These are phyloP conservation scores for Silene noctiflora DNA, from an alignment of 179 eudicot genomes.

Conservation along the genomic window DNA sequence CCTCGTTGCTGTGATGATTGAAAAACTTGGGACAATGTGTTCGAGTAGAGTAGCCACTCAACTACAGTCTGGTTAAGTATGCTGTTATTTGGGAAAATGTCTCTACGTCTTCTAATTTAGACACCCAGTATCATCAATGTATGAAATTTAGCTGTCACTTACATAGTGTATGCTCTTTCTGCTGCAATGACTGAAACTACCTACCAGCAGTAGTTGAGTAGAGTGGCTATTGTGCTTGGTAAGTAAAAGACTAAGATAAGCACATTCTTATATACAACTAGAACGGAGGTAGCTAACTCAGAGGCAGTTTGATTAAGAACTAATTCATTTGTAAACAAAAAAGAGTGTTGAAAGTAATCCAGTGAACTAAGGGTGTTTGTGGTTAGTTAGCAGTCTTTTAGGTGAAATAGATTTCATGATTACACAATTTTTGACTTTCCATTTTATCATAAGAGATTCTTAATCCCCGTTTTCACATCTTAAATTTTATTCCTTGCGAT, in stretches of 20 bases:
- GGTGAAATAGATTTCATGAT: neutral
- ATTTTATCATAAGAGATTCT: slow-evolving; percentile 1
- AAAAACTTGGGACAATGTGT: no score
- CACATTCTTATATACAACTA: neutral
- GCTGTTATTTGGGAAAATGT: neutral
- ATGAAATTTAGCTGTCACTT: no score
- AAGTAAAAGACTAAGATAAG: neutral
- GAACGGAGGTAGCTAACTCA: neutral
- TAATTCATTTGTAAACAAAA: neutral
- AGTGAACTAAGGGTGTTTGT: neutral
- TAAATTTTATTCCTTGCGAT: neutral
- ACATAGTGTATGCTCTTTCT: neutral
- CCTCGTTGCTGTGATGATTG: no score
- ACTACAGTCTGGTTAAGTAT: neutral
- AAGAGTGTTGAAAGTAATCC: no score
- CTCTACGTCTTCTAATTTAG: neutral
- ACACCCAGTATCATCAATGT: no score
- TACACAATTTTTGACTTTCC: neutral
- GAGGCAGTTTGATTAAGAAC: neutral
- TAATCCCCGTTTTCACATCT: neutral
- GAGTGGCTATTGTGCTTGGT: neutral
- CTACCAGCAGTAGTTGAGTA: neutral
- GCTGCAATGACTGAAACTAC: neutral
- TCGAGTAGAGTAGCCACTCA: no score
- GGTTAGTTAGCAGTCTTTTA: neutral